These are phyloP conservation scores for Gloeostereum incarnatum DNA, from an alignment of 768 basidiomycete genomes.

Conservation along the genomic window DNA sequence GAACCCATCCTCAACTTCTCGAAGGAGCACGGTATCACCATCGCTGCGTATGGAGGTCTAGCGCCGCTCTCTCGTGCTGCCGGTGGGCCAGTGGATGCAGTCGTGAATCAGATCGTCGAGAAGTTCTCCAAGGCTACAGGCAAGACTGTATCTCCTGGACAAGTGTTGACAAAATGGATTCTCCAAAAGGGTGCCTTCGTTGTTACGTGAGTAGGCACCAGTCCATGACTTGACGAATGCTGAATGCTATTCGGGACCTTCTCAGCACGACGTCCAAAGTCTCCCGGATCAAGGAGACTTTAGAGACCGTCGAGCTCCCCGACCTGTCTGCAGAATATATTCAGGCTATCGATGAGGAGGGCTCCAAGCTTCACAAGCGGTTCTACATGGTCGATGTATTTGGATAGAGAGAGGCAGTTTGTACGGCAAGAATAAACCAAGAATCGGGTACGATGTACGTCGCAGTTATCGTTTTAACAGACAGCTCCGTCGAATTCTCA, in stretches of 20 bases:
- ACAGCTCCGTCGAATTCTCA: too few species aligned
- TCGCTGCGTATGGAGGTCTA: conserved; percentile 58
- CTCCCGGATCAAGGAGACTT: conserved; percentile 34
- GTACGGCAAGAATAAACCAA: too few species aligned
- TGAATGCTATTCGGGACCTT: neutral
- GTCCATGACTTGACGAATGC: neutral
- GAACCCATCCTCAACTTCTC: conserved; percentile 46
- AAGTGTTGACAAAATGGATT: conserved; percentile 64
- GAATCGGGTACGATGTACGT: too few species aligned
- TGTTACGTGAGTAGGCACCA: conserved; percentile 41
- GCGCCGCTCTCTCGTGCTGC: conserved; percentile 27
- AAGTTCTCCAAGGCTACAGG: conserved; percentile 35
- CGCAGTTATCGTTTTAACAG: neutral
- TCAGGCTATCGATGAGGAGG: conserved; percentile 49
- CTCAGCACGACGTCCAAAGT: conserved; percentile 38
- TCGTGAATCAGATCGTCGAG: conserved; percentile 40
- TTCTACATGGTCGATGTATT: conserved; percentile 30
- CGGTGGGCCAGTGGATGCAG: conserved; percentile 53
- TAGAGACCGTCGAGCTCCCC: conserved; percentile 30
- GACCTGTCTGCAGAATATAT: conserved; percentile 51
- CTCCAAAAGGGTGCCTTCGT: conserved; percentile 53
- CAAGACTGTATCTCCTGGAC: conserved; percentile 39
- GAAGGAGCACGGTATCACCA: conserved; percentile 46
- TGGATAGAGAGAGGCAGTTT: too few species aligned
- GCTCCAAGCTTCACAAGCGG: conserved; percentile 34